Percentiles rank a stretch among this genome's conserved stretches.
These are phyloP conservation scores for Urtica urens DNA, from an alignment of 306 rosid genomes.

Conservation along the genomic window DNA sequence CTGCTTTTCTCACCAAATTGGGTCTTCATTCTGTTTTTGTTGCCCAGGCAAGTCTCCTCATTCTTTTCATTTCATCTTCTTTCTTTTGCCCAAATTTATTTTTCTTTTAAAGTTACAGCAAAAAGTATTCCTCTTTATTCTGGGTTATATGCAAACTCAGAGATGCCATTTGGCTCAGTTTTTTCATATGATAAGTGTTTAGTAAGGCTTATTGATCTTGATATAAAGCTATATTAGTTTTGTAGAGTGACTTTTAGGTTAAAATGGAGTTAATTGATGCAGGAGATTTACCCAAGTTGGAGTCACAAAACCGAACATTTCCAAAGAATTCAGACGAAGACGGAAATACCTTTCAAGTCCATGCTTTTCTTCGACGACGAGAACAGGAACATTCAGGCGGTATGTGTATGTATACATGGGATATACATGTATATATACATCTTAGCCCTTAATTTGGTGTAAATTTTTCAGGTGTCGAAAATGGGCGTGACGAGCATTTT, in stretches of 20 bases:
- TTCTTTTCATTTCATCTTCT: too few species aligned
- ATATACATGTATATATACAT: too few species aligned
- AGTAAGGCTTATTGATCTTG: not conserved
- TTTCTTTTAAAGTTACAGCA: too few species aligned
- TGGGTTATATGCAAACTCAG: too few species aligned
- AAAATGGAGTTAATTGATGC: conserved; percentile 7
- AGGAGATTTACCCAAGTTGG: conserved; percentile 62
- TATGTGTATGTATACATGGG: too few species aligned
- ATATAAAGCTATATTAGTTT: too few species aligned
- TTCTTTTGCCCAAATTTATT: too few species aligned
- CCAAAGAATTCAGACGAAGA: conserved; percentile 40
- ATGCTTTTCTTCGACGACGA: conserved; percentile 81
- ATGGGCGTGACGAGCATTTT: conserved; percentile 70
- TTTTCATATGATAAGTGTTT: not conserved
- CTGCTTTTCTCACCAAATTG: conserved; percentile 40
- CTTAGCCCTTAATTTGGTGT: not conserved
- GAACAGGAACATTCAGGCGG: conserved; percentile 51
- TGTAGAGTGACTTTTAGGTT: not conserved
- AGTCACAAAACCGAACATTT: conserved; percentile 59
- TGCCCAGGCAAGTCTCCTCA: conserved; percentile 32
- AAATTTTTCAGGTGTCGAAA: conserved; percentile 38
- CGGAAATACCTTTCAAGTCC: conserved; percentile 46
- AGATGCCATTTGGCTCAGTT: too few species aligned
- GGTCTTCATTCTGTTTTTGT: conserved; percentile 23
- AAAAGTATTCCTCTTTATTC: too few species aligned